These are phyloP conservation scores for Carpinus fangiana DNA, from an alignment of 306 rosid genomes.

Conservation along the genomic window DNA sequence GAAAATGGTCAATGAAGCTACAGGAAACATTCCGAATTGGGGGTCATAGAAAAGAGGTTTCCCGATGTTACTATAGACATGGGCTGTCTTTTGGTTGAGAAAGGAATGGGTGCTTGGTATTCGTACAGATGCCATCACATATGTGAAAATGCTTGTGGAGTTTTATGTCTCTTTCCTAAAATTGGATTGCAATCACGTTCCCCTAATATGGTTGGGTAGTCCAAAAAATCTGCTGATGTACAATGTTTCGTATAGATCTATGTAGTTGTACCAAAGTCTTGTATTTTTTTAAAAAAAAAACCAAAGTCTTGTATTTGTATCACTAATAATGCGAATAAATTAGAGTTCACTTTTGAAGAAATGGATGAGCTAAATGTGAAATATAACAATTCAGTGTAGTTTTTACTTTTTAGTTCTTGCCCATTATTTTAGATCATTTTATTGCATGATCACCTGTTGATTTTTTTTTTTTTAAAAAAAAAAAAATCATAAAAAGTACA, in stretches of 20 bases:
- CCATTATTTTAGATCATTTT: neutral
- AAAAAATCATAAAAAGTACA: neutral
- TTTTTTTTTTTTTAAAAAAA: neutral
- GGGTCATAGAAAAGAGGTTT: conserved; percentile 35
- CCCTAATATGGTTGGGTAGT: neutral
- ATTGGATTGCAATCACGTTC: neutral
- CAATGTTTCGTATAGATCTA: neutral
- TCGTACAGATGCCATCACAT: conserved; percentile 13
- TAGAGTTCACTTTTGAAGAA: too few relatives aligned
- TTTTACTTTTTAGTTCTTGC: neutral
- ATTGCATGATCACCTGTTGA: neutral
- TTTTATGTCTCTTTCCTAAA: neutral
- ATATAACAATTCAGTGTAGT: neutral
- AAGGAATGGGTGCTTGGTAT: neutral
- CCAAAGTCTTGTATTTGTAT: neutral
- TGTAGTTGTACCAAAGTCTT: neutral
- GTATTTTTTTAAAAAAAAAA: too few relatives aligned
- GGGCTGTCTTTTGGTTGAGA: neutral
- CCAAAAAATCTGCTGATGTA: neutral
- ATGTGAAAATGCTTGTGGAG: neutral
- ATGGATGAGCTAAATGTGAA: too few relatives aligned
- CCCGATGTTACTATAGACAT: neutral
- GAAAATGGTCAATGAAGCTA: conserved; percentile 90
- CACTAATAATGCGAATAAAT: too few relatives aligned
- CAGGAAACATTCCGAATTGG: conserved; percentile 85